Base-by-base conservation (phyloP, 2,329 filamentous ascomycete genomes). In the Lomentospora prolificans region DNA sequence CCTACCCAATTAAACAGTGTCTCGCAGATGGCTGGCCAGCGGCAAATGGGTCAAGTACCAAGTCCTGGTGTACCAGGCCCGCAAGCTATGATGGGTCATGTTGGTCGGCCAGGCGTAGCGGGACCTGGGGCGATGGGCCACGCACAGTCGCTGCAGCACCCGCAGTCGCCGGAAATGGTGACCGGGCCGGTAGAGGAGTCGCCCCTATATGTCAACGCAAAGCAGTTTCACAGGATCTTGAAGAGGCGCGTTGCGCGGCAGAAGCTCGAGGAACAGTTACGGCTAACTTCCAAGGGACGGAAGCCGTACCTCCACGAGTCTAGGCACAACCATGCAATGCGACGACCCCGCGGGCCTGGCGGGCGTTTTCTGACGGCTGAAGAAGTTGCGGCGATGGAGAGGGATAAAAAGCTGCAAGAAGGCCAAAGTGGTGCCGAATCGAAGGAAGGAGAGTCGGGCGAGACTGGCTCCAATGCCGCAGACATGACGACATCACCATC, bases 261-360 rank as follows among this genome's bases (percentile, higher is more conserved):
- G 70, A 90, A 89, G 68, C 77, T 99, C 14, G 94, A 99, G 69
- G 94, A 99, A 69, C 89, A 91, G 55, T 73, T 99, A 46, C 84
- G 94, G 44, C 75, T 97, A 57, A 97, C 94, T 0, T 95, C 87
- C 8, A 99, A 99, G 72, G 92, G 92, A 25, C 84, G 94, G 33
- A 97, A 96, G 72, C 94, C 94, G 3, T 99, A 99, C 65, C 79
- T 99, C 30, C 94, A 99, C 72, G 94, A 99, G 68, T 97, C 92
- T 25, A 82, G 94, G 65, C 94, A 99, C 70, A 97, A 97, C 66
- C 94, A 99, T 70, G 94, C 94, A 8, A 99, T 99, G 94, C 85
- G 94, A 57, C 79, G 94, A 64, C 94, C 94, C 27, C 84, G 94
- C 67, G 94, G 94, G 14, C 94, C 94, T 0, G 94, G 94, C 55